These are phyloP conservation scores for Fusarium anthophilum DNA, from an alignment of 2,329 filamentous ascomycete species.

Conservation along the genomic window DNA sequence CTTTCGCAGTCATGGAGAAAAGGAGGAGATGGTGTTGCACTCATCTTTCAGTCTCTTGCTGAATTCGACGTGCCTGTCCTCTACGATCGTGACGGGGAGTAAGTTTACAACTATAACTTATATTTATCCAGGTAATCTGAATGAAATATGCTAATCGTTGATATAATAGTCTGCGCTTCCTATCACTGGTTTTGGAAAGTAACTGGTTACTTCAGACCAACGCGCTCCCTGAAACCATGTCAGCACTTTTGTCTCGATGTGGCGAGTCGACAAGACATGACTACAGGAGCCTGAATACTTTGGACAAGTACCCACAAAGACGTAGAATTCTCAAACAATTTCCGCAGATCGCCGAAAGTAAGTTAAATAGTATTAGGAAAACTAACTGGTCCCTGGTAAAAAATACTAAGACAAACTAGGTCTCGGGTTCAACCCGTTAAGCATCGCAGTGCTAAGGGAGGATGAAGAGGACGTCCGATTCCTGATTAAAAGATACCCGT, in stretches of 20 bases:
- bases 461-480: rapidly evolving
- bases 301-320: background rate
- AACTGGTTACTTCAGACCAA: background rate
- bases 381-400: background rate
- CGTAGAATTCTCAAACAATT: rapidly evolving
- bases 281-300: too few relatives aligned
- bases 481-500: rapidly evolving
- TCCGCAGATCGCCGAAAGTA: rapidly evolving
- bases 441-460: background rate
- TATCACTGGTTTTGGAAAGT: too few relatives aligned
- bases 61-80: too few relatives aligned
- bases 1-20: too few relatives aligned
- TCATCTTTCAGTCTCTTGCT: too few relatives aligned
- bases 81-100: too few relatives aligned
- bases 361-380: background rate
- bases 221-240: background rate
- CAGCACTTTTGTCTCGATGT: background rate
- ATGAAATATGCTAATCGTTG: too few relatives aligned
- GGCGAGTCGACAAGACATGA: background rate
- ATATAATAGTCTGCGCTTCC: too few relatives aligned
- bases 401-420: background rate
- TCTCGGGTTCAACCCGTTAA: background rate
- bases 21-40: too few relatives aligned
- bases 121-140: too few relatives aligned
- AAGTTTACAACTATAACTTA: too few relatives aligned